A percentile compares a stretch with the other conserved stretches of the same genome.
Evolutionary conservation across 2,329 filamentous ascomycete species (phyloP).

Genomic region (Beauveria varroae): DNA sequence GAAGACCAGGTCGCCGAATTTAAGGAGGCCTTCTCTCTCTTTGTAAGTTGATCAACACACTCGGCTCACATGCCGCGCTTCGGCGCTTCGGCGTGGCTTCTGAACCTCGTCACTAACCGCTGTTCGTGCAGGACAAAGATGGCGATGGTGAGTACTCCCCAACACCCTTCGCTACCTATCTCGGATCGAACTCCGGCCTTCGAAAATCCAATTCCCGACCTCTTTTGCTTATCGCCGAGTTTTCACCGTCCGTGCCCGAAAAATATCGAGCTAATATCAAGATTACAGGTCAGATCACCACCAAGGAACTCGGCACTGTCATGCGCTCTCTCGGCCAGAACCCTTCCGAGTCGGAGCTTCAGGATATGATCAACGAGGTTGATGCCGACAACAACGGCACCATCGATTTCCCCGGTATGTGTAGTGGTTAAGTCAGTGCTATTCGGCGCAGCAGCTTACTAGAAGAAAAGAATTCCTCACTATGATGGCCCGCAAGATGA

Average conservation of each 20-base stretch:
- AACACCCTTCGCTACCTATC: not conserved
- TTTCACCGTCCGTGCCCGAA: not conserved
- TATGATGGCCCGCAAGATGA: conserved; percentile 94
- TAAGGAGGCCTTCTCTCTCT: conserved; percentile 99
- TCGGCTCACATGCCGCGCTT: not conserved
- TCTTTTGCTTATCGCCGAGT: not conserved
- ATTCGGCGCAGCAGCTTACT: not conserved
- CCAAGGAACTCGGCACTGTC: conserved; percentile 82
- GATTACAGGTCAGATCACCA: conserved; percentile 75
- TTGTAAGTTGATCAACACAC: conserved; percentile 58
- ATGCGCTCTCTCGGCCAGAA: conserved; percentile 89
- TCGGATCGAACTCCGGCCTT: not conserved
- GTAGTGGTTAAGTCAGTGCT: not conserved
- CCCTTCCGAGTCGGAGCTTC: conserved; percentile 80
- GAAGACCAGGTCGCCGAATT: conserved; percentile 99
- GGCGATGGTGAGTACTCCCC: conserved; percentile 70
- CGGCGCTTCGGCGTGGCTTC: not conserved
- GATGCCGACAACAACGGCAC: conserved; percentile 90
- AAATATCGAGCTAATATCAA: conserved; percentile 1
- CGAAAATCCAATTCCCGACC: not conserved
- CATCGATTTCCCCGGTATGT: conserved; percentile 80
- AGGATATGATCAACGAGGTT: conserved; percentile 93
- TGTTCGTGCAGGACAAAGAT: conserved; percentile 65
- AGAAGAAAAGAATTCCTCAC: conserved; percentile 65
- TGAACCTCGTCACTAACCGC: conserved; percentile 18